These are phyloP conservation scores for Talaromyces atroroseus DNA, from an alignment of 2,329 filamentous ascomycete genomes.

Conservation along the genomic window DNA sequence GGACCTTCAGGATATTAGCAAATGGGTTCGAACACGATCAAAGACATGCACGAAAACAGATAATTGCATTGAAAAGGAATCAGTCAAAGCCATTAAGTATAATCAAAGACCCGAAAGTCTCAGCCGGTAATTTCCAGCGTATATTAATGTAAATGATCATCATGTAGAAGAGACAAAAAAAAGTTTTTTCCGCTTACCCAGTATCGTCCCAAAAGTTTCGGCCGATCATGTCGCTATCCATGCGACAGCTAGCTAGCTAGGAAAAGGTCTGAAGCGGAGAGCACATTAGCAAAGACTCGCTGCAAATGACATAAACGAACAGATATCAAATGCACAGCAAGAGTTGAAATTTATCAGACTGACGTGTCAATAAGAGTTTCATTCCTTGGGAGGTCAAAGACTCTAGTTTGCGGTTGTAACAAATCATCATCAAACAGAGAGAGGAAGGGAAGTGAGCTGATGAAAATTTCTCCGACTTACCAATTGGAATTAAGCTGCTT, in stretches of 20 bases:
- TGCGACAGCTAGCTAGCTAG: not conserved
- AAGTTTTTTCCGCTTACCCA: constrained; percentile 22
- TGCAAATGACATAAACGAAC: not conserved
- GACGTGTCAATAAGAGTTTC: constrained; percentile 84
- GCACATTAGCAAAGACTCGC: constrained; percentile 1
- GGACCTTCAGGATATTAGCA: constrained; percentile 1
- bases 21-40: not conserved
- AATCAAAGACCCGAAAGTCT: constrained; percentile 66
- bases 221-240: not conserved
- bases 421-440: constrained; percentile 68
- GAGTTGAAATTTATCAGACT: constrained; percentile 63
- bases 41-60: not conserved
- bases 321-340: not conserved
- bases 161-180: constrained; percentile 30
- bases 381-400: constrained; percentile 80
- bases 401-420: constrained; percentile 84
- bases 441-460: constrained; percentile 13
- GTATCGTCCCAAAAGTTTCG: not conserved
- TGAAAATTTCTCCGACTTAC: constrained; percentile 11
- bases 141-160: constrained; percentile 60
- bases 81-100: constrained; percentile 72
- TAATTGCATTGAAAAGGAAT: constrained; percentile 37
- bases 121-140: constrained; percentile 98
- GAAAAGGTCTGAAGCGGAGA: not conserved
- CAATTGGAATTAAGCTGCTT: constrained; percentile 1